Percentiles rank a stretch among this genome's conserved stretches.
These are phyloP conservation scores for Candida dajiaensis DNA, from an alignment of 805 yeast genomes.

Conservation along the genomic window DNA sequence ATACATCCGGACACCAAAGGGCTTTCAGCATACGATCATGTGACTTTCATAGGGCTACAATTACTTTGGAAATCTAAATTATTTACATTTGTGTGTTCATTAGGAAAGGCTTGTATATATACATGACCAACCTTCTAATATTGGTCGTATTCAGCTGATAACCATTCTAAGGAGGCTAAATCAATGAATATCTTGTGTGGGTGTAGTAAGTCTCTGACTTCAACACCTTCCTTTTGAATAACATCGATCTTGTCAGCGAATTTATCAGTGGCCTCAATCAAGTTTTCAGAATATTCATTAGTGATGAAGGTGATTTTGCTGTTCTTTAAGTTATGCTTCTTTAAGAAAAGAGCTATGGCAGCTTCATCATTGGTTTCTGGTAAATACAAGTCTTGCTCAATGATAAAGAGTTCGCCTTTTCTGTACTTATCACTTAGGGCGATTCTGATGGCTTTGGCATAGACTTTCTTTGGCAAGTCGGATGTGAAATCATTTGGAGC, in stretches of 20 bases:
- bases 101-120: not conserved
- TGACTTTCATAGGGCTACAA: not conserved
- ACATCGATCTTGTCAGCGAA: slow-evolving; percentile 54
- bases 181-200: slow-evolving; percentile 76
- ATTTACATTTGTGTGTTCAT: not conserved
- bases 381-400: slow-evolving; percentile 43
- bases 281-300: slow-evolving; percentile 49
- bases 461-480: slow-evolving; percentile 64
- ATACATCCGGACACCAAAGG: not conserved
- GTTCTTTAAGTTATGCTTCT: slow-evolving; percentile 41
- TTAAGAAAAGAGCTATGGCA: slow-evolving; percentile 44
- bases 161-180: slow-evolving; percentile 61
- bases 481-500: slow-evolving; percentile 91
- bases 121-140: not conserved
- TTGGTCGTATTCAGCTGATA: slow-evolving; percentile 25
- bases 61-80: not conserved
- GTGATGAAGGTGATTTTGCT: slow-evolving; percentile 66
- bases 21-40: no score
- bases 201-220: slow-evolving; percentile 76
- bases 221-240: slow-evolving; percentile 68
- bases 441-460: slow-evolving; percentile 68
- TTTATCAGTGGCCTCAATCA: slow-evolving; percentile 51
- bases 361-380: slow-evolving; percentile 31
- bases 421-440: slow-evolving; percentile 81
- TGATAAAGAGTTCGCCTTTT: slow-evolving; percentile 61